Conservation (phyloP, 345 rosid species). For the Erucastrum elatum region DNA sequence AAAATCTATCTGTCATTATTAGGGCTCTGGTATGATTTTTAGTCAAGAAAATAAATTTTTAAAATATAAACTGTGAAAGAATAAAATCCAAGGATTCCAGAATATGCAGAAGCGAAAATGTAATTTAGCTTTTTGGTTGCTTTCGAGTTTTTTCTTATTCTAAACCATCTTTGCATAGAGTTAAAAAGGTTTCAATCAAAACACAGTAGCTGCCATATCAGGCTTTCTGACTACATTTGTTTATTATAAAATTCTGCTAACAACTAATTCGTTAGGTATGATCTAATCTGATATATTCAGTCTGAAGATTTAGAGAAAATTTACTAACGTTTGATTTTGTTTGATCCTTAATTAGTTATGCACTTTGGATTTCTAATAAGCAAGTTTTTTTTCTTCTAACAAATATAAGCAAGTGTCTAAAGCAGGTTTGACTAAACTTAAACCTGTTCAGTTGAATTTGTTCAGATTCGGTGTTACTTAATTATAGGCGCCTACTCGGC, state of each 20-base stretch:
- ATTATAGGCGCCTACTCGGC: too few relatives aligned
- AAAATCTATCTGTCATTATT: constrained; percentile 10
- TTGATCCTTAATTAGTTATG: not conserved
- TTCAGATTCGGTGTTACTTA: not conserved
- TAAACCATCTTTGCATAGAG: not conserved
- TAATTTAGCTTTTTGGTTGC: constrained; percentile 32
- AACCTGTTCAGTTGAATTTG: not conserved
- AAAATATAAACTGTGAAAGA: not conserved
- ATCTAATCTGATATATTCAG: not conserved
- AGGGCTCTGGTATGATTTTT: not conserved
- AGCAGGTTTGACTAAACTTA: not conserved
- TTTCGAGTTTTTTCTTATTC: constrained; percentile 29
- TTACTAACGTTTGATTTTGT: not conserved
- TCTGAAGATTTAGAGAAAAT: not conserved
- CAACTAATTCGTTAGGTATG: not conserved
- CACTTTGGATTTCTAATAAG: not conserved
- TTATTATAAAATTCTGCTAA: not conserved
- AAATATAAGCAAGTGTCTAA: not conserved
- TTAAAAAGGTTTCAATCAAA: constrained; percentile 18
- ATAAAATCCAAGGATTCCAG: constrained; percentile 32
- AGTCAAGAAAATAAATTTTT: not conserved
- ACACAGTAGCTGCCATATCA: constrained; percentile 16
- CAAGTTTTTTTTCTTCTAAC: too few relatives aligned
- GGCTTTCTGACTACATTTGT: not conserved
- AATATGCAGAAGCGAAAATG: constrained; percentile 19